phyloP scores from a whole-genome alignment of 495 filamentous ascomycete genomes.

The Schizothecium vesticola region DNA sequence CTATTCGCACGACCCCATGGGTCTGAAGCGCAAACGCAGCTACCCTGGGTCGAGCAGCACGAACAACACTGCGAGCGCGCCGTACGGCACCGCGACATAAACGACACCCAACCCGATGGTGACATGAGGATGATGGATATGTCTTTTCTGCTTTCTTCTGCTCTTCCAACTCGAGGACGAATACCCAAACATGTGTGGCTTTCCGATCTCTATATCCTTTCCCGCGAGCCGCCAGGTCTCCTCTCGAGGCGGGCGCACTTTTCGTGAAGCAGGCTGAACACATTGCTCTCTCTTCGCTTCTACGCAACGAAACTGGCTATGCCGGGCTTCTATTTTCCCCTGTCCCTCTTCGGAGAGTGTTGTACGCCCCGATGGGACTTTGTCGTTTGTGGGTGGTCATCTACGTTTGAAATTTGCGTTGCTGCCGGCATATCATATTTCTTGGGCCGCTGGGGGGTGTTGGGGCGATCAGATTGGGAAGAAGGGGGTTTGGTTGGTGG shows the following conservation, averaged over 20 bases:
- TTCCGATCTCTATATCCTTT: not conserved
- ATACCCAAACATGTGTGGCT: slow-evolving; percentile 12
- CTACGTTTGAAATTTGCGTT: not conserved
- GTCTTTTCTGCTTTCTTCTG: not conserved
- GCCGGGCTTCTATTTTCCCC: not conserved
- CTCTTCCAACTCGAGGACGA: slow-evolving; percentile 1
- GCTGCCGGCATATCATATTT: not conserved
- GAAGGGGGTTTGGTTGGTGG: not conserved
- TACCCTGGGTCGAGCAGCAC: slow-evolving; percentile 27
- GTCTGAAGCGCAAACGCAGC: slow-evolving; percentile 49
- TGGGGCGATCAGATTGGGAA: not conserved
- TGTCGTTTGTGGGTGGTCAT: not conserved
- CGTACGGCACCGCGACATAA: slow-evolving; percentile 26
- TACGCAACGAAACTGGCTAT: not conserved
- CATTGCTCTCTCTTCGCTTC: not conserved
- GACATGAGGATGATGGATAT: not conserved
- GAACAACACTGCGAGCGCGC: slow-evolving; percentile 14
- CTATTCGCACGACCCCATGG: slow-evolving; percentile 36
- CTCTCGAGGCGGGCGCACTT: not conserved
- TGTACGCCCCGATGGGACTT: not conserved
- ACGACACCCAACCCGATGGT: not conserved
- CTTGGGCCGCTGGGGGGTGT: not conserved
- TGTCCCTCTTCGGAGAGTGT: not conserved
- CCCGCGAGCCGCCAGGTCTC: not conserved
- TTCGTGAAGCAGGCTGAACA: not conserved